Evolutionary conservation across 768 basidiomycete genomes (phyloP).

Genomic region (Nidularia sp.): DNA sequence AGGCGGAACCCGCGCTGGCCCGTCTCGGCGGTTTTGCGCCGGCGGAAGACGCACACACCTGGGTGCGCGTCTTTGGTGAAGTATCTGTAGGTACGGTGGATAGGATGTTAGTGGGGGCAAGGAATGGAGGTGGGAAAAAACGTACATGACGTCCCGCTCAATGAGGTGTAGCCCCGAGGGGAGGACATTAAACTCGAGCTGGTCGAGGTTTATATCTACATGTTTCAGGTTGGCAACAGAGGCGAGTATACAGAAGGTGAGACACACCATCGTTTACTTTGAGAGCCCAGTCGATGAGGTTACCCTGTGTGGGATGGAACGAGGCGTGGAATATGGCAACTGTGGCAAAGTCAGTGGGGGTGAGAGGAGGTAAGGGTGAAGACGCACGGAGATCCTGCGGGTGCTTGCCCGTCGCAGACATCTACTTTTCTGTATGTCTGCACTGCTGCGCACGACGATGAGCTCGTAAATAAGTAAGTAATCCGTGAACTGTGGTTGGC

Average conservation of each 20-base stretch:
- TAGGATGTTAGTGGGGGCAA: background rate
- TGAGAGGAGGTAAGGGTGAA: background rate
- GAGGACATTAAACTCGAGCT: constrained; percentile 76
- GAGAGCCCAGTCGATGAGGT: constrained; percentile 74
- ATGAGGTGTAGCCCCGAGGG: constrained; percentile 81
- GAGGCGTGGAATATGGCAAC: constrained; percentile 84
- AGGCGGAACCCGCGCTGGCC: constrained; percentile 80
- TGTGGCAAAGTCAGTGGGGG: constrained; percentile 18
- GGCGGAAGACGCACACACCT: constrained; percentile 72
- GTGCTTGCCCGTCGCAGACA: constrained; percentile 12
- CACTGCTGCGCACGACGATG: no score
- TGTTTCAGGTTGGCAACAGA: background rate
- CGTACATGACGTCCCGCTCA: constrained; percentile 77
- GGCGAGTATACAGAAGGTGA: background rate
- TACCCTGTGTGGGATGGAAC: constrained; percentile 82
- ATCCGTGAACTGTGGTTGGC: no score
- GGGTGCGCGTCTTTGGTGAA: constrained; percentile 67
- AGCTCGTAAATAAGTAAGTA: no score
- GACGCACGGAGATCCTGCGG: constrained; percentile 54
- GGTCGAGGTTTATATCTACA: constrained; percentile 60
- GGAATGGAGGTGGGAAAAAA: constrained; percentile 5
- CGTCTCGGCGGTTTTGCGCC: constrained; percentile 61
- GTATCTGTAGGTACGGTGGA: constrained; percentile 39
- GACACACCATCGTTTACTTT: constrained; percentile 63
- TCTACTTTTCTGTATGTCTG: no score